Evolutionary conservation across 169 alveolate genomes (phyloP).

Genomic region (Nephromyces sp.): DNA sequence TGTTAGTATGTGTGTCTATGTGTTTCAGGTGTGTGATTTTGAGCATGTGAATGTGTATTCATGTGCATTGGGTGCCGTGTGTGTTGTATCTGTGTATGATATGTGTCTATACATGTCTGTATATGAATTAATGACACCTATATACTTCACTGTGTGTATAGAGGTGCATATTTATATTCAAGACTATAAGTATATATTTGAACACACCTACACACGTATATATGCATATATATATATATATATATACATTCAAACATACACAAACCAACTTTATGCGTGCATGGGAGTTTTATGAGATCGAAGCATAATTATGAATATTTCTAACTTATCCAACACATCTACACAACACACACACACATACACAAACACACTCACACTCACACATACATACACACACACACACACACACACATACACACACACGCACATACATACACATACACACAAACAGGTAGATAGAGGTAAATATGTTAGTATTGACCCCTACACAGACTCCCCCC

Average conservation of each 20-base stretch:
- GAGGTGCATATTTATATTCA: no score
- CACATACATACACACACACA: background rate
- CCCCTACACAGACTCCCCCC: slow-evolving; percentile 30
- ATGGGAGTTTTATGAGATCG: background rate
- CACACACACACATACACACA: background rate
- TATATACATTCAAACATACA: no score
- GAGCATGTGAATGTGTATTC: no score
- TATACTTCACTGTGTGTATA: background rate
- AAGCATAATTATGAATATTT: background rate
- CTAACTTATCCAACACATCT: background rate
- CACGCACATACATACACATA: background rate
- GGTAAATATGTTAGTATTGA: background rate
- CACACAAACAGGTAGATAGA: slow-evolving; percentile 28
- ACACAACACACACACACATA: background rate
- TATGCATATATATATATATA: no score
- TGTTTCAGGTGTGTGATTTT: no score
- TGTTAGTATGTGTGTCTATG: background rate
- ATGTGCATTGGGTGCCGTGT: background rate
- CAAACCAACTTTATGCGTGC: no score
- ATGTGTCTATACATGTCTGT: background rate
- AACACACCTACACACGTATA: no score
- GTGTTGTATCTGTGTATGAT: background rate
- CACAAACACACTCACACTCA: background rate
- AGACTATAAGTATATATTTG: no score
- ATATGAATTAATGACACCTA: background rate